Base-by-base conservation (phyloP, 1,284 basidiomycete genomes). In the Fistulinella cinereoalba region DNA sequence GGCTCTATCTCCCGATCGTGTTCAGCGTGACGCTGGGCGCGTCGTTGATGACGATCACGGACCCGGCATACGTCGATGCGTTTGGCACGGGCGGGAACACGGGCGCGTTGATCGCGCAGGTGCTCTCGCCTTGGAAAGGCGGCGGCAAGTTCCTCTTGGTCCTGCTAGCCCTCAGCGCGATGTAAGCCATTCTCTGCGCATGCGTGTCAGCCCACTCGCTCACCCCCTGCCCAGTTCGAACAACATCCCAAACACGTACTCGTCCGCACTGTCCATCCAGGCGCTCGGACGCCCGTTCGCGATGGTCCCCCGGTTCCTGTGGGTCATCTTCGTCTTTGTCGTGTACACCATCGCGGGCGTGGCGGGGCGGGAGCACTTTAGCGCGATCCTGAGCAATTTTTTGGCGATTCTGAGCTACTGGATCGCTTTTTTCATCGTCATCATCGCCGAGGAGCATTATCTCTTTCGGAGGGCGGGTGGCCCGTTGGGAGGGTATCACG, bases 351-450 rank as follows among this genome's bases (percentile, higher is more conserved):
- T 81, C 29, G 76, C 81, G 0, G 79, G 80, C 15, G 75, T 85
- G 38, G 79, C 75, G 3, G 83, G 83, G 2, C 74, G 80, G 34
- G 73, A 78, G 47, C 77, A 80, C 57, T 83, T 86, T 60, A 75
- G 75, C 33, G 69, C 68, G 33, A 80, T 84, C 38, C 69, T 86
- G 6, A 69, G 61, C 31, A 83, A 76, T 58, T 72, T 74, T 62
- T 63, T 82, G 25, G 65, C 73, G 18, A 73, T 85, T 42, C 66
- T 84, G 21, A 76, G 77, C n/a, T 85, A 86, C 64, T 85, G 81
- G 81, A 72, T 73, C 0, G 76, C 78, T 2, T 76, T 83, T 58
- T 81, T 81, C 61, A 67, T 81, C 48, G 73, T 80, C 39, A 76
- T 83, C 39, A 70, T 83, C 19, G 64, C 71, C 0, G 76, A 80